Evolutionary conservation across 169 alveolate genomes (phyloP), one percentile per base, ranked within the genome.

Genomic region (Plasmodium coatneyi): DNA sequence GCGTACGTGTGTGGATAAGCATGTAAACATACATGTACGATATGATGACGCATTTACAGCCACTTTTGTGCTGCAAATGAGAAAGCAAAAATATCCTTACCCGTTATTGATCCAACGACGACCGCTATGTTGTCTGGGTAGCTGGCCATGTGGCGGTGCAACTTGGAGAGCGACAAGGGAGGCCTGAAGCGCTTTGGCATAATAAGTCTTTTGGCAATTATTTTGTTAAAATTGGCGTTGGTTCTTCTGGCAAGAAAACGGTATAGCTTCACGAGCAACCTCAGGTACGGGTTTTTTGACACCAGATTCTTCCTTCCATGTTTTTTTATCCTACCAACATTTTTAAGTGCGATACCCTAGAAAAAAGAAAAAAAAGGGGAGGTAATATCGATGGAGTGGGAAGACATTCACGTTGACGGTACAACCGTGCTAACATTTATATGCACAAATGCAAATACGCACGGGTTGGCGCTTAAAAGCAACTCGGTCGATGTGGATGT

Each of bases 81-180:
- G 28, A 49, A 9, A 16, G n/a, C n/a, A n/a, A 19, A 49, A 39
- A 3, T 16, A 43, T 25, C 41, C 95, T 25, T 84, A 97, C 99
- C 98, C 41, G 99, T 99, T 94, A 99, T 98, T 46, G 99, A 98
- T 78, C 99, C 99, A 74, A 98, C 99, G 71, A 98, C 98, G 30
- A 98, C 99, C 6, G 99, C 99, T 81, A 98, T 96, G 95, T 97
- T 96, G 82, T 97, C 98, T 72, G 96, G 98, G 94, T 97, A 96
- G 82, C 96, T 97, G 80, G 92, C 71, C 99, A 98, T 97, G 95
- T 97, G 98, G 92, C 95, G 95, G 54, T 97, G 95, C 80, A 99
- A 96, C 95, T 98, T 98, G 70, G 99, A 98, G 66, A 99, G 96
- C 56, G 99, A 98, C 60, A 99, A 92, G 41, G 99, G 99, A 32